Percentiles rank a stretch among this genome's conserved stretches.
These are phyloP conservation scores for Massarina eburnea DNA, from an alignment of 2,329 filamentous ascomycete genomes.

Conservation along the genomic window DNA sequence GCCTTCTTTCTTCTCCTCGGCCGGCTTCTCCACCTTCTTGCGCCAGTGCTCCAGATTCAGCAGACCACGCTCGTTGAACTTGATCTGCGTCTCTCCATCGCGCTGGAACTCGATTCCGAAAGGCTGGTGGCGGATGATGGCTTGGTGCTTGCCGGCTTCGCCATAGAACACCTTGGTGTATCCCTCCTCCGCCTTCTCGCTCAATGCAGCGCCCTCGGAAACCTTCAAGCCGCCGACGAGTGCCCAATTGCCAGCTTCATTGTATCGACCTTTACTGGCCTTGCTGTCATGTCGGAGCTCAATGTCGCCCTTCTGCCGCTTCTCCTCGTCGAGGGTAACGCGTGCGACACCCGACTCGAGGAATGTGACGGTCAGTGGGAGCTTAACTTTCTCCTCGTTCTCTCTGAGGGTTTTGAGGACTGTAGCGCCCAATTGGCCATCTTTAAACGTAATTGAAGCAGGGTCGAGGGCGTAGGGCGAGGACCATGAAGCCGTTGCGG, in stretches of 20 bases:
- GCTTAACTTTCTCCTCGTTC: slow-evolving; percentile 67
- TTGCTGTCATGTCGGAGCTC: slow-evolving; percentile 82
- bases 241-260: slow-evolving; percentile 83
- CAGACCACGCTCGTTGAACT: slow-evolving; percentile 85
- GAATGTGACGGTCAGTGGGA: slow-evolving; percentile 86
- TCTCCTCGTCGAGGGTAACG: slow-evolving; percentile 89
- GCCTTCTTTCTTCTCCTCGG: slow-evolving; percentile 54
- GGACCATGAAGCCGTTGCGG: slow-evolving; percentile 68
- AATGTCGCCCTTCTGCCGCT: slow-evolving; percentile 83
- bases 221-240: slow-evolving; percentile 78
- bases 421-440: slow-evolving; percentile 76
- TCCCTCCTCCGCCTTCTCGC: slow-evolving; percentile 65
- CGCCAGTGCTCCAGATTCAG: slow-evolving; percentile 97
- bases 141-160: slow-evolving; percentile 73
- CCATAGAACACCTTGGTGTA: slow-evolving; percentile 78
- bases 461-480: slow-evolving; percentile 79
- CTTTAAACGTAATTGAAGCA: slow-evolving; percentile 71
- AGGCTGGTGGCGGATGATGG: slow-evolving; percentile 78
- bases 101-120: slow-evolving; percentile 86
- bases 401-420: slow-evolving; percentile 77
- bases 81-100: slow-evolving; percentile 78
- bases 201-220: slow-evolving; percentile 71
- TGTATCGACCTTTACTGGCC: slow-evolving; percentile 88
- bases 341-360: slow-evolving; percentile 86
- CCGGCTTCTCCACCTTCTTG: slow-evolving; percentile 70